These are phyloP conservation scores for Ramularia endophylla DNA, from an alignment of 2,329 filamentous ascomycete genomes.

Conservation along the genomic window DNA sequence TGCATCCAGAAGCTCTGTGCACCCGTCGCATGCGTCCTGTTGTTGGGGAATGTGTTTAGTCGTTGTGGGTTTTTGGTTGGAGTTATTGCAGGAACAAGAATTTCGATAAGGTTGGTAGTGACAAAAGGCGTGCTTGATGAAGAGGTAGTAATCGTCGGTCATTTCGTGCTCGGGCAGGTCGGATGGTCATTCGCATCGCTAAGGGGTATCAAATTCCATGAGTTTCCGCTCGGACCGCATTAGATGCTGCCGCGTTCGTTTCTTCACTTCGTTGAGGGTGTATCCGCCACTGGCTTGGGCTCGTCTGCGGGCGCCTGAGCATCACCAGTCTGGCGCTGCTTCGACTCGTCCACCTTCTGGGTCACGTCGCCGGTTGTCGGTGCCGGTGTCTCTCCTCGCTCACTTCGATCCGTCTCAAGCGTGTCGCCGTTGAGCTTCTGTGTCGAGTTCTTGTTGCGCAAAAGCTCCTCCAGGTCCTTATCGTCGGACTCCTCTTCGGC, in stretches of 20 bases:
- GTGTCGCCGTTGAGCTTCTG: conserved; percentile 23
- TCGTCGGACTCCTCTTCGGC: conserved; percentile 45
- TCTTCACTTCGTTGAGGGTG: conserved; percentile 14
- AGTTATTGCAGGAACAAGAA: too few relatives aligned
- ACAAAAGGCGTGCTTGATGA: conserved; percentile 5
- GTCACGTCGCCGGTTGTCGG: conserved; percentile 29
- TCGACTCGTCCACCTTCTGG: conserved; percentile 27
- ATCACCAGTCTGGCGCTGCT: conserved; percentile 15
- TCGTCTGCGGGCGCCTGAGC: conserved; percentile 19
- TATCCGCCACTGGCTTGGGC: conserved; percentile 23
- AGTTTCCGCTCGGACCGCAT: conserved; percentile 2
- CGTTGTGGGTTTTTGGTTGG: too few relatives aligned
- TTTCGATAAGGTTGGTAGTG: too few relatives aligned
- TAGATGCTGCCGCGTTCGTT: conserved; percentile 8
- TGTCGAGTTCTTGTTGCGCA: conserved; percentile 46
- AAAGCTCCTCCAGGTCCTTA: conserved; percentile 78
- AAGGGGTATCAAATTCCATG: conserved; percentile 22
- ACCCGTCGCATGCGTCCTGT: too few relatives aligned
- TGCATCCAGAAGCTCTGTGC: too few relatives aligned
- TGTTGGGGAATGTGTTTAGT: too few relatives aligned
- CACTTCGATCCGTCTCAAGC: conserved; percentile 27
- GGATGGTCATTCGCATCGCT: conserved; percentile 5
- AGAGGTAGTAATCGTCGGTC: conserved; percentile 2
- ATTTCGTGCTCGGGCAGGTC: conserved; percentile 1
- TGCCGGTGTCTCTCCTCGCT: conserved; percentile 48